Evolutionary conservation across 2,329 filamentous ascomycete genomes (phyloP).

Genomic region (Aspergillus spinulosporus): DNA sequence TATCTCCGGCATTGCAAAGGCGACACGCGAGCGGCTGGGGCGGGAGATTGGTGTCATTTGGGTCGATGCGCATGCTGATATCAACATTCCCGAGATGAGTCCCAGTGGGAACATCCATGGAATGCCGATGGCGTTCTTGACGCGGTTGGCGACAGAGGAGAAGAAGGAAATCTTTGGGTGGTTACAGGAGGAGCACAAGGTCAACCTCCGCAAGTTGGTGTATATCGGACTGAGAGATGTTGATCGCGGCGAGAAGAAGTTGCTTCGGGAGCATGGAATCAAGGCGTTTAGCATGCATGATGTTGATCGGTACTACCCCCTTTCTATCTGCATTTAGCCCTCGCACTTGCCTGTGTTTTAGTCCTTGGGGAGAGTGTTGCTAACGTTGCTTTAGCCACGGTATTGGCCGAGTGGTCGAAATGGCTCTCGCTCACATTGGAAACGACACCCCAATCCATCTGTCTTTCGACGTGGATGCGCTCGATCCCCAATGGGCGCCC

Average conservation of each 20-base stretch:
- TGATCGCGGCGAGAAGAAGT: conserved; percentile 89
- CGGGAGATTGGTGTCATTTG: conserved; percentile 93
- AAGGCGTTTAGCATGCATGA: conserved; percentile 99
- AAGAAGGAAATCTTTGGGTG: conserved; percentile 84
- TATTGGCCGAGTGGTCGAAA: conserved; percentile 94
- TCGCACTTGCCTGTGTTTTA: background rate
- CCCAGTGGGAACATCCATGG: conserved; percentile 94
- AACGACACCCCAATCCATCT: conserved; percentile 94
- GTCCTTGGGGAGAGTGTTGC: background rate
- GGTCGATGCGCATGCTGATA: conserved; percentile 97
- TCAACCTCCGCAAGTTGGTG: conserved; percentile 80
- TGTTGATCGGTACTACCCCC: conserved; percentile 68
- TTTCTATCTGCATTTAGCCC: background rate
- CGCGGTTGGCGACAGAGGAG: conserved; percentile 76
- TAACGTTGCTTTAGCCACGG: conserved; percentile 63
- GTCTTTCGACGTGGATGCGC: conserved; percentile 93
- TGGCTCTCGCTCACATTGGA: conserved; percentile 96
- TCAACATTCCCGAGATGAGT: conserved; percentile 91
- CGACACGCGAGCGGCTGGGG: conserved; percentile 76
- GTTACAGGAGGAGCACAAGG: conserved; percentile 62
- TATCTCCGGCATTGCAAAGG: conserved; percentile 81
- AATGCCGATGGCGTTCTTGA: conserved; percentile 93
- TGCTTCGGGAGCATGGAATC: conserved; percentile 83
- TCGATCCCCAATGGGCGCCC: conserved; percentile 94
- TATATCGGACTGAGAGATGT: conserved; percentile 96